Conservation (phyloP, 345 rosid genomes). For the Salix dunnii region DNA sequence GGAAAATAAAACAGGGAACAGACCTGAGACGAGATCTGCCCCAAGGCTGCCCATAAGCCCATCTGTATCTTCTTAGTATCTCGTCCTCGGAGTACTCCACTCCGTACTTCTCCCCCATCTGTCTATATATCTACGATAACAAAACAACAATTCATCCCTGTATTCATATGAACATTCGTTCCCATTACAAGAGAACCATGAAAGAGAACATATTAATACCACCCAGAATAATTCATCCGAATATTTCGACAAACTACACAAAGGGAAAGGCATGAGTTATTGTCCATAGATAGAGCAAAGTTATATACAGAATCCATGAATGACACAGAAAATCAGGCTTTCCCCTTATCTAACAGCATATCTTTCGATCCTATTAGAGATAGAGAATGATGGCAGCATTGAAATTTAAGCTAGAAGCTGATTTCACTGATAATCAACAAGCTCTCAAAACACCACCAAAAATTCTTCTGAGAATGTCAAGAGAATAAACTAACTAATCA, state of each 20-base stretch:
- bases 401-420: neutral
- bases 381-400: neutral
- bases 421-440: neutral
- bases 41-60: slow-evolving; percentile 97
- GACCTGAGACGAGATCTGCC: slow-evolving; percentile 95
- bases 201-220: neutral
- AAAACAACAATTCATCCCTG: neutral
- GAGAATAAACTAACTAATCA: neutral
- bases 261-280: neutral
- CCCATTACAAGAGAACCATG: no score
- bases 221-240: neutral
- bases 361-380: neutral
- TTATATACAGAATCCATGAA: neutral
- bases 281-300: neutral
- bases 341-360: neutral
- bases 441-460: neutral
- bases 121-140: slow-evolving; percentile 63
- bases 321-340: neutral
- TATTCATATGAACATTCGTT: neutral
- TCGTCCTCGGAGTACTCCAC: slow-evolving; percentile 83
- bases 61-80: slow-evolving; percentile 72
- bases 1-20: neutral
- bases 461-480: neutral
- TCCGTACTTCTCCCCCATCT: slow-evolving; percentile 87
- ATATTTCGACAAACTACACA: neutral